Conservation (phyloP, 2,329 filamentous ascomycete species). For the Daldinia sp. region DNA sequence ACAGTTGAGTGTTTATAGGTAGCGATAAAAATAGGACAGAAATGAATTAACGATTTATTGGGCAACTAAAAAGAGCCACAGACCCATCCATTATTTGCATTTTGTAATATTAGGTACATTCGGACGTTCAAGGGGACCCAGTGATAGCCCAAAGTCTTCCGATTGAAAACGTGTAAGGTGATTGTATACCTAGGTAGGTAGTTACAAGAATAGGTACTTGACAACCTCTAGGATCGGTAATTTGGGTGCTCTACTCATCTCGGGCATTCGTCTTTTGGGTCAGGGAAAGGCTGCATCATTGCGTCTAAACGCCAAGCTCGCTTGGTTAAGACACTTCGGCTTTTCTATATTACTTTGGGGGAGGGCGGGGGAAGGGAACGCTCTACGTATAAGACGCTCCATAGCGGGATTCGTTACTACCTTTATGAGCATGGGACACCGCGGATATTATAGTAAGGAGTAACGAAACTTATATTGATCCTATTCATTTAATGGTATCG, state of each 20-base stretch:
- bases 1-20: background rate
- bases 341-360: background rate
- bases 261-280: background rate
- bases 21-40: slow-evolving; percentile 3
- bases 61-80: background rate
- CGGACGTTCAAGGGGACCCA: background rate
- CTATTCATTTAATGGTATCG: background rate
- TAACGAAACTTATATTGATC: background rate
- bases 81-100: background rate
- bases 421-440: background rate
- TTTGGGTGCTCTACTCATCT: background rate
- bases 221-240: background rate
- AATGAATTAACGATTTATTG: background rate
- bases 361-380: background rate
- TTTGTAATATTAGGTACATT: background rate
- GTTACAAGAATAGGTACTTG: too few relatives aligned
- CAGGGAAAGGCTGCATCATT: background rate
- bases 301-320: background rate
- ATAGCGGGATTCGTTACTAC: background rate
- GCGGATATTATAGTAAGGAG: background rate
- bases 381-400: background rate
- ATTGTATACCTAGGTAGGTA: background rate
- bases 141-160: background rate
- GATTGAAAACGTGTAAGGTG: background rate
- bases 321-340: background rate